Conservation (phyloP, 768 basidiomycete genomes). For the Boletus rubroflammeus region DNA sequence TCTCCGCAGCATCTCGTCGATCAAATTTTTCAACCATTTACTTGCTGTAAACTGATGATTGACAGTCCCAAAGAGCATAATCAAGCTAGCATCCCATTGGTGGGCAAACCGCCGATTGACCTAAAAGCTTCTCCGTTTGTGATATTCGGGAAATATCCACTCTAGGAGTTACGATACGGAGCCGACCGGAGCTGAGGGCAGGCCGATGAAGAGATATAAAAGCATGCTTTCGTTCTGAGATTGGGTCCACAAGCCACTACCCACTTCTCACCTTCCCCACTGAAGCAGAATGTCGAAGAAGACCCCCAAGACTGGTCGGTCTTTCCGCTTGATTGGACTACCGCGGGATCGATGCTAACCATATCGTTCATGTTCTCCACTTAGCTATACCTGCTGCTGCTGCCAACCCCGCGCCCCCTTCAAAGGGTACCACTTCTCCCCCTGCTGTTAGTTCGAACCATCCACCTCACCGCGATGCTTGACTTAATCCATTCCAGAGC, state of each 20-base stretch:
- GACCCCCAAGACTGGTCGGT: slow-evolving; percentile 22
- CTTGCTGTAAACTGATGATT: neutral
- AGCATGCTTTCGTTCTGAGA: neutral
- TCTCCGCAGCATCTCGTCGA: slow-evolving; percentile 18
- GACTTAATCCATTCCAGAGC: slow-evolving; percentile 12
- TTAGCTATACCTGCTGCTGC: slow-evolving; percentile 11
- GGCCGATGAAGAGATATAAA: slow-evolving; percentile 25
- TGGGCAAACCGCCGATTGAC: neutral
- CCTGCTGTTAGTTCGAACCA: slow-evolving; percentile 11
- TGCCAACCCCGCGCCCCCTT: slow-evolving; percentile 19
- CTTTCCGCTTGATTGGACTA: slow-evolving; percentile 12
- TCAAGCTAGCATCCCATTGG: slow-evolving; percentile 8
- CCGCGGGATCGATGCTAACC: slow-evolving; percentile 8
- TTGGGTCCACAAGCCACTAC: neutral
- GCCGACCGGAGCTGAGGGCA: slow-evolving; percentile 29
- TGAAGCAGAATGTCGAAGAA: slow-evolving; percentile 26
- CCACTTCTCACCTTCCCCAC: slow-evolving; percentile 1
- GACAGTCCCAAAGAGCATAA: slow-evolving; percentile 10
- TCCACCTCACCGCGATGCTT: neutral
- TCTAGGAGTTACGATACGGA: slow-evolving; percentile 12
- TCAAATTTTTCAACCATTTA: slow-evolving; percentile 1
- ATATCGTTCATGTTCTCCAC: neutral
- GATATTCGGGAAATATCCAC: slow-evolving; percentile 3
- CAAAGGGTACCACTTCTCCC: slow-evolving; percentile 19
- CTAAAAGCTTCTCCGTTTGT: neutral